phyloP scores from a whole-genome alignment of 441 rosid genomes.

The Populus hybrid region DNA sequence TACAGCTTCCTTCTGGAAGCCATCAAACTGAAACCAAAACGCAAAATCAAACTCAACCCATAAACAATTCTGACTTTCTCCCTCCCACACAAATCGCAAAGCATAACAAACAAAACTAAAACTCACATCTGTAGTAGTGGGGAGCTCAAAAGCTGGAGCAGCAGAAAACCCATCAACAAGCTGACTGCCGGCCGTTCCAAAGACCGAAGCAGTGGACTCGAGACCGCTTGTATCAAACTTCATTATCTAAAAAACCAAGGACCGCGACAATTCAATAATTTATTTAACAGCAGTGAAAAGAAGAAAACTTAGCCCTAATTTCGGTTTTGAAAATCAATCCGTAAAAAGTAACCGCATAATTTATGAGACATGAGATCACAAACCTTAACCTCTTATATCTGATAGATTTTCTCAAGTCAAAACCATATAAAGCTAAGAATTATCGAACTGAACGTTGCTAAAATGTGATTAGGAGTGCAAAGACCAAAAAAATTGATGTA shows the following conservation, averaged over 20 bases:
- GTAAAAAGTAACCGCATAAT: not conserved
- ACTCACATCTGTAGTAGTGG: slow-evolving; percentile 66
- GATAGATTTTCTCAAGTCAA: not conserved
- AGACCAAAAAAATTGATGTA: not conserved
- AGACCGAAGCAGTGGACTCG: slow-evolving; percentile 44
- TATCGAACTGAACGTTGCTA: not conserved
- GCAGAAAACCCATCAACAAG: slow-evolving; percentile 42
- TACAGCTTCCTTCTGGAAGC: slow-evolving; percentile 73
- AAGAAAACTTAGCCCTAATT: not conserved
- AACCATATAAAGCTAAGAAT: not conserved
- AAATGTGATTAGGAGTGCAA: not conserved
- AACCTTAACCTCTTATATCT: not conserved
- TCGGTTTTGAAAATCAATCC: not conserved
- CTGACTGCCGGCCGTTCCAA: slow-evolving; percentile 31
- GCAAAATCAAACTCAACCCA: slow-evolving; percentile 4
- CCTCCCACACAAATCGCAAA: not conserved
- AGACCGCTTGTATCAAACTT: slow-evolving; percentile 82
- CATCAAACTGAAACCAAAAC: slow-evolving; percentile 64
- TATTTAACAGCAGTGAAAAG: not conserved
- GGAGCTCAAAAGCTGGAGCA: slow-evolving; percentile 59
- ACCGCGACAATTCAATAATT: not conserved
- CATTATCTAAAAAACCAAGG: slow-evolving; percentile 36
- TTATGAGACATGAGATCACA: not conserved
- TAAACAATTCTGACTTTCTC: not conserved
- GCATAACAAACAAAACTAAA: not conserved